Evolutionary conservation across 2,329 filamentous ascomycete genomes (phyloP).

Genomic region (Aspergillus carbonarius): DNA sequence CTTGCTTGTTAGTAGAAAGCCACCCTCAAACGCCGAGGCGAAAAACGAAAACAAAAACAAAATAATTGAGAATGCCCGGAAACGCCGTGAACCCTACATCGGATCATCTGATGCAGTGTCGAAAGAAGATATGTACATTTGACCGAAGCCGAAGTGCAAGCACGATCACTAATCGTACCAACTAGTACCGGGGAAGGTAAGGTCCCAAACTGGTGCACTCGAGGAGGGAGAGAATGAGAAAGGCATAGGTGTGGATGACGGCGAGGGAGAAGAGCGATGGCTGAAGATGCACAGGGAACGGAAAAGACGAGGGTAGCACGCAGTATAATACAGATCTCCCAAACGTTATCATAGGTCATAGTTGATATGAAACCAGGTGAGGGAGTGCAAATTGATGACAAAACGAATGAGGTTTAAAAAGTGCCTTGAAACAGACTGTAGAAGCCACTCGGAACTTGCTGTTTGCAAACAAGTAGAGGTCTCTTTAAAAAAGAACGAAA

Average conservation of each 20-base stretch:
- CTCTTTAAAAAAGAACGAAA: conserved; percentile 12
- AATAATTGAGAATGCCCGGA: neutral
- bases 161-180: neutral
- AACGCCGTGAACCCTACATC: neutral
- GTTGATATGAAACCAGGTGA: neutral
- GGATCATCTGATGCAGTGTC: neutral
- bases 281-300: neutral
- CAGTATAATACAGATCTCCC: neutral
- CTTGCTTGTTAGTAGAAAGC: neutral
- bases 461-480: neutral
- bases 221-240: neutral
- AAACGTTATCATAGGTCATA: neutral
- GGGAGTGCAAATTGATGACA: neutral
- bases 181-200: neutral
- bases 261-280: neutral
- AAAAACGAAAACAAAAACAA: neutral
- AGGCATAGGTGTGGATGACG: neutral
- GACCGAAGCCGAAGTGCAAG: neutral
- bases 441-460: neutral
- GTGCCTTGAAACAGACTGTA: neutral
- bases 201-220: neutral
- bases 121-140: neutral
- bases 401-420: neutral
- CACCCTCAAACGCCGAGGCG: neutral
- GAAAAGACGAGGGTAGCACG: neutral